Percentiles rank a stretch among this genome's conserved stretches.
Evolutionary conservation across 768 basidiomycete genomes (phyloP).

Genomic region (Leccinum broughii): DNA sequence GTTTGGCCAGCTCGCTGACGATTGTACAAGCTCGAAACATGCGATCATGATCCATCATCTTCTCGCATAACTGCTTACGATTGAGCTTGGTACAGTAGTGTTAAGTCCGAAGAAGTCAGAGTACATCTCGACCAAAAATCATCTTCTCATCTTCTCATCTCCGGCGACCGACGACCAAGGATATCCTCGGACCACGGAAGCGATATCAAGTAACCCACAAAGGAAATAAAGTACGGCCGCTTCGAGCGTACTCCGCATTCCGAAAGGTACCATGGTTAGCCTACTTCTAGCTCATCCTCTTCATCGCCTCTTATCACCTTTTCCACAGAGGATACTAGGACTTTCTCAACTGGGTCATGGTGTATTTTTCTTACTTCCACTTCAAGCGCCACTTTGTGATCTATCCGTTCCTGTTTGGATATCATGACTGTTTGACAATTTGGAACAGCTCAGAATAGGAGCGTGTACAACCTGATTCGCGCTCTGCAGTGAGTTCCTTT

Average conservation of each 20-base stretch:
- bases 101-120: constrained; percentile 36
- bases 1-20: constrained; percentile 13
- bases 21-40: constrained; percentile 38
- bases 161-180: constrained; percentile 33
- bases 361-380: not conserved
- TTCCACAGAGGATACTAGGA: constrained; percentile 23
- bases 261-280: constrained; percentile 39
- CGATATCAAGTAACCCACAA: constrained; percentile 28
- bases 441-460: not conserved
- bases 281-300: constrained; percentile 13
- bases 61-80: constrained; percentile 34
- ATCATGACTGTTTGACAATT: not conserved
- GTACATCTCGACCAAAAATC: constrained; percentile 34
- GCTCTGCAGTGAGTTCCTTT: not conserved
- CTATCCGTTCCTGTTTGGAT: not conserved
- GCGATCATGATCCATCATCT: constrained; percentile 33
- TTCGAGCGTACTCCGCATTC: constrained; percentile 40
- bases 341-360: not conserved
- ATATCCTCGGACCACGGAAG: constrained; percentile 18
- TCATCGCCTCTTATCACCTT: constrained; percentile 19
- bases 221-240: constrained; percentile 42
- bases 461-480: not conserved
- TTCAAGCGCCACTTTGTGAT: not conserved
- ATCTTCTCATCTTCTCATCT: constrained; percentile 29
- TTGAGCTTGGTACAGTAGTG: constrained; percentile 40